Conservation (phyloP, 768 basidiomycete species). For the Clavaria fumosa region DNA sequence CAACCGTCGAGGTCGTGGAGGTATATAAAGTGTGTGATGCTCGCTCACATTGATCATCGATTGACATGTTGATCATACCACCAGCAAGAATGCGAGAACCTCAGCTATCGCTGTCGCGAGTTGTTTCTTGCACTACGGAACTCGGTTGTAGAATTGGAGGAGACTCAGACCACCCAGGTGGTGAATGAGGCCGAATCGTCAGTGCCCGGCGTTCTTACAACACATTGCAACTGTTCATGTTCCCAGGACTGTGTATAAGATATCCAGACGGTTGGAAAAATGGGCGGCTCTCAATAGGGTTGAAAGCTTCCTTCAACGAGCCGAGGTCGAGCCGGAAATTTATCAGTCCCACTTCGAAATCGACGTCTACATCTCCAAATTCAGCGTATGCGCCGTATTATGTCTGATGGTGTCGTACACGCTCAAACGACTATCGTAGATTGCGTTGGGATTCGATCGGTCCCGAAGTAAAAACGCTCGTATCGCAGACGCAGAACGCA, state of each 20-base stretch:
- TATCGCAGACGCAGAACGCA: slow-evolving; percentile 18
- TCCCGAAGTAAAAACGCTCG: slow-evolving; percentile 15
- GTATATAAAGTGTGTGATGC: slow-evolving; percentile 21
- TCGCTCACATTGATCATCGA: not conserved
- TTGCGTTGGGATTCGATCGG: slow-evolving; percentile 18
- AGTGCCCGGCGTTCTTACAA: slow-evolving; percentile 7
- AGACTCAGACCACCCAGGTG: slow-evolving; percentile 15
- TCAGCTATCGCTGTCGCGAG: slow-evolving; percentile 19
- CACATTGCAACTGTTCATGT: not conserved
- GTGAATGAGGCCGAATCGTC: slow-evolving; percentile 24
- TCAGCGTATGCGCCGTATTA: slow-evolving; percentile 18
- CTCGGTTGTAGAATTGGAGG: slow-evolving; percentile 19
- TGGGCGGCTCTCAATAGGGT: slow-evolving; percentile 24
- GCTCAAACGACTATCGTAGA: slow-evolving; percentile 10
- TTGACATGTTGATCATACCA: not conserved
- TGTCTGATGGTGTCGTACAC: slow-evolving; percentile 1
- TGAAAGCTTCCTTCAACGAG: slow-evolving; percentile 23
- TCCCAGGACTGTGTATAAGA: slow-evolving; percentile 15
- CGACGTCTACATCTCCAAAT: slow-evolving; percentile 21
- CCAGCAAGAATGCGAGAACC: slow-evolving; percentile 24
- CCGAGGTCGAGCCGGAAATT: slow-evolving; percentile 27
- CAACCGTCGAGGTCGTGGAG: slow-evolving; percentile 22
- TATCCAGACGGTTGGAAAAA: slow-evolving; percentile 19
- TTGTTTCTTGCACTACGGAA: slow-evolving; percentile 22
- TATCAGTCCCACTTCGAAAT: slow-evolving; percentile 24